A percentile compares a stretch with the other conserved stretches of the same genome.
phyloP scores from a whole-genome alignment of 2,329 filamentous ascomycete species.

The Diaporthe sp. region DNA sequence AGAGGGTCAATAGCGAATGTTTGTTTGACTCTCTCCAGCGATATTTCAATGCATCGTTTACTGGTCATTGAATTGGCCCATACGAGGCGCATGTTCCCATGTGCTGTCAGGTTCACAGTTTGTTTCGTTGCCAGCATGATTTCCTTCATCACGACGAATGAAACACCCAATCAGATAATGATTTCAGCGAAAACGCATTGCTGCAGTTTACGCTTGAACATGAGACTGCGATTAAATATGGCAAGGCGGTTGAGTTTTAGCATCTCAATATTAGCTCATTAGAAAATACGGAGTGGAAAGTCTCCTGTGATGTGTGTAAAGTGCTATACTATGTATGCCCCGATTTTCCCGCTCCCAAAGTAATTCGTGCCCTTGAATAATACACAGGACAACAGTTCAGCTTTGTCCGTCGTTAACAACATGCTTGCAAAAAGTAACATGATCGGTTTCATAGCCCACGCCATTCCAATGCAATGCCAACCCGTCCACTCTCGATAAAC shows the following conservation, averaged over 20 bases:
- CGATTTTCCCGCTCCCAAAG: background rate
- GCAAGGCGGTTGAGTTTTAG: background rate
- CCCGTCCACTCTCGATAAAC: background rate
- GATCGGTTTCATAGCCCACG: background rate
- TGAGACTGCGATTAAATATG: too few relatives aligned
- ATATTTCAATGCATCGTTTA: background rate
- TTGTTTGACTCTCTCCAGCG: background rate
- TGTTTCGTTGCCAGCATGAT: background rate
- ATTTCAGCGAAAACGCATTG: background rate
- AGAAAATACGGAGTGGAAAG: constrained; percentile 3
- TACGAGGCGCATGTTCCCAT: background rate
- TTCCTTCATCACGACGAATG: background rate
- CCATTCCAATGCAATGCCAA: constrained; percentile 16
- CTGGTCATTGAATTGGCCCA: background rate
- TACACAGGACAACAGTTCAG: background rate
- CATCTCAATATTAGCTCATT: constrained; percentile 18
- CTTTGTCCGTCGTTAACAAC: background rate
- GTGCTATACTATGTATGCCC: constrained; percentile 18
- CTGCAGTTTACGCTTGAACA: background rate
- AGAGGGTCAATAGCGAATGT: background rate
- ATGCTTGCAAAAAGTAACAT: background rate
- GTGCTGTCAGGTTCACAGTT: background rate
- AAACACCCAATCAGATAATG: background rate
- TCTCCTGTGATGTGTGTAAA: background rate
- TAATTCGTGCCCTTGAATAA: background rate